Percentiles rank a stretch among this genome's conserved stretches.
Conservation (phyloP, 768 basidiomycete species). For the Dentipellis fragilis region DNA sequence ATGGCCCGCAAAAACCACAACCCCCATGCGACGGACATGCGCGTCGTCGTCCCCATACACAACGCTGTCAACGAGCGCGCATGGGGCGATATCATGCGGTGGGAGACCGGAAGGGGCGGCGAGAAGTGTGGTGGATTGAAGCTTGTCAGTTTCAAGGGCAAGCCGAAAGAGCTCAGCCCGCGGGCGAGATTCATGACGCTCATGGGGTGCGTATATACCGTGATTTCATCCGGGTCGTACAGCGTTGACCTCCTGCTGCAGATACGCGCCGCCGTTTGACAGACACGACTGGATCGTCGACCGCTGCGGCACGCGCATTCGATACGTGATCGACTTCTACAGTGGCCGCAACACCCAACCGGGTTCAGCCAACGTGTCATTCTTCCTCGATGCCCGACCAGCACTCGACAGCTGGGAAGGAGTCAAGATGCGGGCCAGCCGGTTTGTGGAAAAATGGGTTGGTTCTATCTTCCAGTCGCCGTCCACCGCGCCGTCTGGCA, state of each 20-base stretch:
- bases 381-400: slow-evolving; percentile 90
- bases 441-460: slow-evolving; percentile 36
- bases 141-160: slow-evolving; percentile 86
- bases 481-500: too few species aligned
- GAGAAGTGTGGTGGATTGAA: slow-evolving; percentile 73
- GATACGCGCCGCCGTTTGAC: slow-evolving; percentile 92
- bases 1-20: slow-evolving; percentile 93
- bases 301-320: slow-evolving; percentile 78
- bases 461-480: neutral
- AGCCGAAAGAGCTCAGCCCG: slow-evolving; percentile 68
- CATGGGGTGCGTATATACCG: slow-evolving; percentile 56
- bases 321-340: slow-evolving; percentile 99
- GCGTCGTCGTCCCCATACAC: slow-evolving; percentile 93
- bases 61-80: slow-evolving; percentile 90
- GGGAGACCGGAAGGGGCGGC: slow-evolving; percentile 65
- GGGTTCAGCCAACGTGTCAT: slow-evolving; percentile 52
- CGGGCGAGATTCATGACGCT: slow-evolving; percentile 76
- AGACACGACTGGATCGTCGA: slow-evolving; percentile 97
- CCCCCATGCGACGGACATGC: slow-evolving; percentile 85
- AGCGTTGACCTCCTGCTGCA: slow-evolving; percentile 23
- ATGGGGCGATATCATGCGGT: slow-evolving; percentile 42
- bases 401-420: slow-evolving; percentile 93
- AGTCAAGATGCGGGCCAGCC: slow-evolving; percentile 67
- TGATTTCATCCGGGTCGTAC: neutral
- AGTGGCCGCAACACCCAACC: slow-evolving; percentile 53